Evolutionary conservation across 352 stramenopile genomes (phyloP), one percentile per base, ranked within the genome.

Genomic region (Thalassiosira mediterranea): DNA sequence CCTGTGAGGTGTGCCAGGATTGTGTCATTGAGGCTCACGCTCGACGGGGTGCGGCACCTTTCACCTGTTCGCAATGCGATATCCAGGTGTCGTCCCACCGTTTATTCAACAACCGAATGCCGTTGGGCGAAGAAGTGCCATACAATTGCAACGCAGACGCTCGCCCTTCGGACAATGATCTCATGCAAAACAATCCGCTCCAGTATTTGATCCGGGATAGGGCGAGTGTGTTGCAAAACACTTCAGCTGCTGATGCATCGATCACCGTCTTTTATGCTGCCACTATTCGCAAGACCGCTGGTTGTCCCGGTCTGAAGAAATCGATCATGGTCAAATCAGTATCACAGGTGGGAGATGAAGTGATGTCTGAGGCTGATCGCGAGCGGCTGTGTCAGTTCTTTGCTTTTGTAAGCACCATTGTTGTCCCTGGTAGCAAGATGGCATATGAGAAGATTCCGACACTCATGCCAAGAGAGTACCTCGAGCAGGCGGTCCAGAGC

Each of bases 391-490:
- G 49, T 23, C 7, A 59, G 49, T 59, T 59, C 17, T 7, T 34
- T n/a, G 49, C 49, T 31, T 38, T 40, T 7, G 8, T 59, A 19
- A 11, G 34, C 17, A 4, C 21, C 7, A 8, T 7, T 5, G 17
- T 59, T 4, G 21, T 34, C 10, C 4, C 8, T 17, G 4, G 4
- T 5, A 59, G 49, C 49, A 37, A 25, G 5, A 40, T 19, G 21
- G 8, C 7, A 5, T 13, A 21, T 4, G 49, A 37, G 4, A 21
- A 59, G 11, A 23, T 59, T 4, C 8, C 8, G 21, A 34, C 7
- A 4, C 49, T 59, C 4, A 59, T 59, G 49, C 49, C 49, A 4
- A 5, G 21, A 4, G 53, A 62, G 28, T 15, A 48, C 17, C 11
- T 62, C 11, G 15, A 21, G 8, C 23, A 69, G 44, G 11, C 7